A percentile compares a stretch with the other conserved stretches of the same genome.
Evolutionary conservation across 2,329 filamentous ascomycete genomes (phyloP).

Genomic region (Botrytis cinerea): DNA sequence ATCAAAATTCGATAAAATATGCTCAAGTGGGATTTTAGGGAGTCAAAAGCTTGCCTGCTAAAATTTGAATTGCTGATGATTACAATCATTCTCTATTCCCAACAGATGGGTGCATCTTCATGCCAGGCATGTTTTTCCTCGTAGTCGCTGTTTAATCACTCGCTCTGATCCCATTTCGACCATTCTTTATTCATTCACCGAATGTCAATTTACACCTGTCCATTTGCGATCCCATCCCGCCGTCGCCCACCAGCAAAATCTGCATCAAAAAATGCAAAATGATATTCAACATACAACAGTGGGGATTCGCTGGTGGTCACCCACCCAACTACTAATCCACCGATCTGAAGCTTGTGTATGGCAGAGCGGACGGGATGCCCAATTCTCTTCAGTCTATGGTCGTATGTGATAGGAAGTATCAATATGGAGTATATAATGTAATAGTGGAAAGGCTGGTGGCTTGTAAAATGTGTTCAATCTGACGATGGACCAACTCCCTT

Average conservation of each 20-base stretch:
- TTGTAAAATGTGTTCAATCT: neutral
- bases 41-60: neutral
- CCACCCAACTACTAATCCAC: constrained; percentile 14
- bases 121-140: neutral
- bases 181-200: neutral
- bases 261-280: neutral
- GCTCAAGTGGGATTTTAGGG: neutral
- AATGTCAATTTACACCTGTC: neutral
- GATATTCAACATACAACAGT: neutral
- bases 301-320: neutral
- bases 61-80: neutral
- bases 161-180: neutral
- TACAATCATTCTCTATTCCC: neutral
- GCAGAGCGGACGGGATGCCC: constrained; percentile 12
- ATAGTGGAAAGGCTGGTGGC: neutral
- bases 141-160: neutral
- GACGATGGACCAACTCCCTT: neutral
- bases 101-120: neutral
- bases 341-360: constrained; percentile 12
- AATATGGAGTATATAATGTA: neutral
- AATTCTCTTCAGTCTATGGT: constrained; percentile 15
- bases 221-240: neutral
- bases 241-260: neutral
- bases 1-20: neutral
- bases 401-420: rapidly evolving